These are phyloP conservation scores for Trichophaea hybrida DNA, from an alignment of 2,329 filamentous ascomycete genomes.

Conservation along the genomic window DNA sequence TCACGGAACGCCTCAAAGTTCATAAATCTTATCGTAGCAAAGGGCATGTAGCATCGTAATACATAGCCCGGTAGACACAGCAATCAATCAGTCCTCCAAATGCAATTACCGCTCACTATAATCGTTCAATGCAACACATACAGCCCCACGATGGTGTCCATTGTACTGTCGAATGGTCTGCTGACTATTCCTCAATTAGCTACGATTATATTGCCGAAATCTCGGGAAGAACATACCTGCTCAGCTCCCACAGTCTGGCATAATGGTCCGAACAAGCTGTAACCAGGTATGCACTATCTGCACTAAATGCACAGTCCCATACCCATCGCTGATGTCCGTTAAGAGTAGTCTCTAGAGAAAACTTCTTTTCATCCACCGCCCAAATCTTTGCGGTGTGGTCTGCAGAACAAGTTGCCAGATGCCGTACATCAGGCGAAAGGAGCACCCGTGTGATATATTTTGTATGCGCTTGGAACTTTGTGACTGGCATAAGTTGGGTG, in stretches of 20 bases:
- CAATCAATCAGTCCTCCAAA: neutral
- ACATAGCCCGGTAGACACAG: neutral
- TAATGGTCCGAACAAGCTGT: conserved; percentile 92
- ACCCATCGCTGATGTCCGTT: conserved; percentile 91
- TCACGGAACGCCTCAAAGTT: too few species aligned
- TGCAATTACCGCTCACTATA: conserved; percentile 35
- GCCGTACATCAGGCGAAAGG: conserved; percentile 82
- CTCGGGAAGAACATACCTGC: conserved; percentile 16
- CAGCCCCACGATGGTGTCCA: conserved; percentile 78
- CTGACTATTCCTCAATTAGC: conserved; percentile 43
- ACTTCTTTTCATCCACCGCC: conserved; percentile 44
- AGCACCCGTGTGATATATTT: conserved; percentile 88
- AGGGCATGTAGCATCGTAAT: too few species aligned
- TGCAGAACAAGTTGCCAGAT: conserved; percentile 82
- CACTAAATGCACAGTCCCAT: conserved; percentile 92
- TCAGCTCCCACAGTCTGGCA: conserved; percentile 75
- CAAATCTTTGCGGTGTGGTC: conserved; percentile 95
- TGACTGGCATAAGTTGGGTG: conserved; percentile 72
- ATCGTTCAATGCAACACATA: conserved; percentile 87
- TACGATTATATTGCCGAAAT: neutral
- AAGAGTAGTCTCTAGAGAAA: conserved; percentile 71
- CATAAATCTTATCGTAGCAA: too few species aligned
- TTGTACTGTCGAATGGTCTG: conserved; percentile 91
- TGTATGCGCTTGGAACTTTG: conserved; percentile 77
- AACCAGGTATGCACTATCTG: conserved; percentile 82